Conservation (phyloP, 805 yeast species). For the Monosporozyma siamensis region DNA sequence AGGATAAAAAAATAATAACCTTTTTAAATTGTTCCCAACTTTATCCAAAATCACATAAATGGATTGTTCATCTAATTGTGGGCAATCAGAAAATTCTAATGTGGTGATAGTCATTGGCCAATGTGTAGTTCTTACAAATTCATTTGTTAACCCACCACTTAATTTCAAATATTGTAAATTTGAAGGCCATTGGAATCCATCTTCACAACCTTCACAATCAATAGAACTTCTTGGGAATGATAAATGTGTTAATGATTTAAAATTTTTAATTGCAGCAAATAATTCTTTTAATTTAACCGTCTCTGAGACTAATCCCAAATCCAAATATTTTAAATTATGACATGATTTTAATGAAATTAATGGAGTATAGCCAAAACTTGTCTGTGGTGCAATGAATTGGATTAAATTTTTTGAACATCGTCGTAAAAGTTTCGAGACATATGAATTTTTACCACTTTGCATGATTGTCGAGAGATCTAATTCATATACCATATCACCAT, state of each 20-base stretch:
- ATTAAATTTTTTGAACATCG: constrained; percentile 60
- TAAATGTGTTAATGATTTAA: constrained; percentile 56
- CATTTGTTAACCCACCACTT: constrained; percentile 84
- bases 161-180: constrained; percentile 60
- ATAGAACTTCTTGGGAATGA: constrained; percentile 87
- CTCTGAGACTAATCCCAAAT: constrained; percentile 80
- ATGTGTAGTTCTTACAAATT: constrained; percentile 56
- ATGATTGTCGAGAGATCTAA: constrained; percentile 72
- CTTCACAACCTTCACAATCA: constrained; percentile 43
- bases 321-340: constrained; percentile 50
- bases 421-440: constrained; percentile 71
- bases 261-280: constrained; percentile 59
- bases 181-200: constrained; percentile 61
- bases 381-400: constrained; percentile 81
- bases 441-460: constrained; percentile 88
- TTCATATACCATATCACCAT: constrained; percentile 50
- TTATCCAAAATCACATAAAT: constrained; percentile 50
- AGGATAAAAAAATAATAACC: constrained; percentile 70
- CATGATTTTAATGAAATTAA: constrained; percentile 73
- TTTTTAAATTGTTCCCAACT: constrained; percentile 56
- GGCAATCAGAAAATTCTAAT: constrained; percentile 82
- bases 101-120: constrained; percentile 66
- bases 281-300: constrained; percentile 76
- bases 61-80: constrained; percentile 57
- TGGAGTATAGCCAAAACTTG: constrained; percentile 90